Evolutionary conservation across 1,139 yeast species (phyloP), one percentile per base, ranked within the genome.

Genomic region (Hanseniaspora sp.): DNA sequence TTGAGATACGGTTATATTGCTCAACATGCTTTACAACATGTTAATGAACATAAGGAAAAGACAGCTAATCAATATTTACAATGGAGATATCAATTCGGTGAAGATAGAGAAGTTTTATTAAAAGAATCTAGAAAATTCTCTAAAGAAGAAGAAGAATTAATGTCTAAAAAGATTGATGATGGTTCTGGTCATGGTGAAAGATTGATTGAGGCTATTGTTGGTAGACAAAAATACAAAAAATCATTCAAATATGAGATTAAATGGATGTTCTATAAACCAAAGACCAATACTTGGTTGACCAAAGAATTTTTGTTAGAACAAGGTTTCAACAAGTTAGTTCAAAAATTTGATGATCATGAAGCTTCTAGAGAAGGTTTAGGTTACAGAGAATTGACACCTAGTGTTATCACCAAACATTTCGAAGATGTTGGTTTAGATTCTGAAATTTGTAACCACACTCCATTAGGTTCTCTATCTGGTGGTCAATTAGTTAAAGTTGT

Each of bases 361-460:
- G 95, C 98, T 51, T 87, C 96, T 3, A 83, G 97, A 74, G 97
- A 92, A 75, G 98, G 98, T 76, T 78, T 92, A 60, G 97, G 98
- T 54, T 92, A 90, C 75, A 82, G 98, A 73, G 95, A 88, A 61
- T 77, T 92, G 65, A 79, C 82, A 33, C 97, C 97, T 48, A 78
- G 85, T 56, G 97, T 88, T 29, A 92, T 92, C 61, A 80, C 97
- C 69, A 83, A 90, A 74, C 98, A 92, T 71, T 92, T 92, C 62
- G 97, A 90, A 71, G 97, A 82, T 66, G 95, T 92, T 63, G 98
- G 98, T 57, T 76, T 92, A 61, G 98, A 92, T 66, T 95, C 96
- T 62, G 98, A 92, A 65, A 90, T 92, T 72, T 97, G 97, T 41
- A 96, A 92, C 69, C 97, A 92, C 69, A 92, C 96, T 28, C 96